A percentile compares a stretch with the other conserved stretches of the same genome.
phyloP scores from a whole-genome alignment of 163 green algal genomes.

The Trebouxia gelatinosa region DNA sequence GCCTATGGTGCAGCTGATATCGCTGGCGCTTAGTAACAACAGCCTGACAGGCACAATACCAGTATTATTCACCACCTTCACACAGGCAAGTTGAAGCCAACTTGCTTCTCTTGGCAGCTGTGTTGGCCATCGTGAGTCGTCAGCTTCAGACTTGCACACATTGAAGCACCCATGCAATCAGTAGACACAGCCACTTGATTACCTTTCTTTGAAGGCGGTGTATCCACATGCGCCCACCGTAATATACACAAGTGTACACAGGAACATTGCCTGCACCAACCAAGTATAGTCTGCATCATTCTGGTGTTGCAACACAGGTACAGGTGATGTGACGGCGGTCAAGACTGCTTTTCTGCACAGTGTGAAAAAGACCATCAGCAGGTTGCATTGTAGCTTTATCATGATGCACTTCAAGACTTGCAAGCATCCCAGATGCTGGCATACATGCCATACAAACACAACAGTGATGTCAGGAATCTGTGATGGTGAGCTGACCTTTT shows the following conservation, averaged over 20 bases:
- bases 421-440: background rate
- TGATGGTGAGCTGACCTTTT: no score
- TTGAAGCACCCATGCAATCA: no score
- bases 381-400: background rate
- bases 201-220: constrained; percentile 60
- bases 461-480: background rate
- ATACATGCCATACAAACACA: background rate
- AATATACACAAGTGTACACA: constrained; percentile 63
- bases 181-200: constrained; percentile 49
- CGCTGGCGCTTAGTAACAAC: no score
- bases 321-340: background rate
- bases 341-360: background rate
- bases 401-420: background rate
- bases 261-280: constrained; percentile 32
- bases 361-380: background rate
- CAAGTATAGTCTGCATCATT: background rate
- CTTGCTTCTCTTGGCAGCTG: no score
- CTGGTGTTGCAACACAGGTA: no score
- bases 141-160: no score
- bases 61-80: no score
- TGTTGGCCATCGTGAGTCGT: no score
- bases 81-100: no score
- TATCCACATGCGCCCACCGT: constrained; percentile 73
- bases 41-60: no score
- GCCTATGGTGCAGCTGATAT: no score